Base-by-base conservation (phyloP, 305 asterid species). In the Rubia occidens region DNA sequence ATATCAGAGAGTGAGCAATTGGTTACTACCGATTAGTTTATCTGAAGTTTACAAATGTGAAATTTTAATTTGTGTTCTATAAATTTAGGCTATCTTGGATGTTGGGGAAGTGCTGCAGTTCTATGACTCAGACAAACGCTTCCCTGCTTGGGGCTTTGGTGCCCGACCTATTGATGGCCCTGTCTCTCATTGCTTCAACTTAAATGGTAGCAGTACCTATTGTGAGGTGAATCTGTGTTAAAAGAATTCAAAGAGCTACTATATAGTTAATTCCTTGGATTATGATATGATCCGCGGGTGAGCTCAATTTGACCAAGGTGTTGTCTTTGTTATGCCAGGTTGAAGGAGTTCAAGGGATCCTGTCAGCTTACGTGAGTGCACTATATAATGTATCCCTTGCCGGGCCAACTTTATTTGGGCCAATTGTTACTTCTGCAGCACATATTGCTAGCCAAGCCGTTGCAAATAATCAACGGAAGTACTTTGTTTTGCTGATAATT, bases 81-180 rank as follows among this genome's bases (percentile, higher is more conserved):
- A 71, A 72, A 70, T 77, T 67, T 81, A 94, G 97, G 97, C 96
- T 55, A 90, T 90, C 79, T 64, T 76, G 77, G 97, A 94, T 68
- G 87, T 86, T 74, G 97, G 99, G 64, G 97, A 93, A 78, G 84
- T 94, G 44, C 58, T 94, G 84, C 97, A 94, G 77, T 87, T 84
- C 82, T 94, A 90, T 71, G 99, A 90, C 79, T 78, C 86, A 11
- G 97, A 90, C 83, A 86, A 80, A 76, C 90, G 79, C 66, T 90
- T 87, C 76, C 96, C 99, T 75, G 93, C 99, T 73, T 94, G 96
- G 97, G 97, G 99, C 44, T 94, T 94, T 75, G 99, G 99, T 77
- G 99, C 97, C 63, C 86, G 97, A 63, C 97, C 99, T 71, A 87
- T 94, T 72, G 99, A 94, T 82, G 96, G 96, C 55, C 96, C 96